Evolutionary conservation across 805 yeast genomes (phyloP), one percentile per base, ranked within the genome.

Genomic region (Candida vaughaniae): DNA sequence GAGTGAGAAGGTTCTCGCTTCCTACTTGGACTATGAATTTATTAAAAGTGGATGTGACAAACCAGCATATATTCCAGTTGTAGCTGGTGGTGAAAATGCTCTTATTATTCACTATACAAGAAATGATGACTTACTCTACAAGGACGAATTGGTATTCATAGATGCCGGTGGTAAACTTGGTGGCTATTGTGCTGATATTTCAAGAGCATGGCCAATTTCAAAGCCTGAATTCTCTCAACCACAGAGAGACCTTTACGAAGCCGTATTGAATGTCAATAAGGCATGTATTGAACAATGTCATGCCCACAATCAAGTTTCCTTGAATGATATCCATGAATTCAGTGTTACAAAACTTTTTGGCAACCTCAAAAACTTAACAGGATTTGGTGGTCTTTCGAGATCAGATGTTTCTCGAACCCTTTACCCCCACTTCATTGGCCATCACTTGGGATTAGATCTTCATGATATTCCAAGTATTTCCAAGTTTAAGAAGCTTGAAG

Each of bases 381-480:
- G 98, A 0, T 78, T 90, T 47, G 48, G 67, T 1, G 56, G 64
- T 16, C 56, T 82, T 15, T 67, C 72, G 31, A 69, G 67, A 20
- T 63, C 73, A 59, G 82, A 81, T 35, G 70, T 80, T 29, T 62
- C 73, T 25, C 53, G 78, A 25, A 45, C 46, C 16, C 61, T 85
- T 25, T 93, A 90, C 55, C 98, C 98, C 0, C 99, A 93, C 59
- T 89, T 86, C 56, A 82, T 93, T 48, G 99, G 99, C 5, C 99
- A 93, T 59, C 89, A 93, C 53, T 67, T 93, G 25, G 99, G 99
- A 0, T 64, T 93, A 23, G 99, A 90, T 52, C 85, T 90, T 17
- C 96, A 87, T 60, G 96, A 87, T 54, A 70, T 79, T 25, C 95
- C 95, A 4, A 59, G 70, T 2, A 71, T 70, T 26, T 74, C 91